These are phyloP conservation scores for Pyricularia grisea DNA, from an alignment of 2,329 filamentous ascomycete genomes.

Conservation along the genomic window DNA sequence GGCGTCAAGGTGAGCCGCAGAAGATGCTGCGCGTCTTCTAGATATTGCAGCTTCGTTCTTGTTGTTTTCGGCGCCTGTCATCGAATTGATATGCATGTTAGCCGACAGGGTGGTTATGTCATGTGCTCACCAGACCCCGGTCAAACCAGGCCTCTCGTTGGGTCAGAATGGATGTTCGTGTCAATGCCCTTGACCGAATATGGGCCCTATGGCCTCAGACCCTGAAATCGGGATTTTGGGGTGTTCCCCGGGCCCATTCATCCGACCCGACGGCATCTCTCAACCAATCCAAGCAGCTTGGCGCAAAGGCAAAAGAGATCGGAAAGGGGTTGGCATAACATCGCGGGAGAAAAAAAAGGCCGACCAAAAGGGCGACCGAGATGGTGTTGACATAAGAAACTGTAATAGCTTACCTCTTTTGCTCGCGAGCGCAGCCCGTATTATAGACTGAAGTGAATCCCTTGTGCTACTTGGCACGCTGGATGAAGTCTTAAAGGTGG, in stretches of 20 bases:
- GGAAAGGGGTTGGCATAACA: conserved; percentile 7
- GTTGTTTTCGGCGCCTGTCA: conserved; percentile 1
- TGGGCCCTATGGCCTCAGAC: not conserved
- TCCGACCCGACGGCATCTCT: not conserved
- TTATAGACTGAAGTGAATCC: conserved; percentile 65
- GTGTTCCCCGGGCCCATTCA: not conserved
- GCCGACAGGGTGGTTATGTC: not conserved
- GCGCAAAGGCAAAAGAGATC: not conserved
- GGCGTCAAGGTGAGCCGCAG: conserved; percentile 51
- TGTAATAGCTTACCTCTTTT: conserved; percentile 52
- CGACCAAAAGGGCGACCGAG: no score
- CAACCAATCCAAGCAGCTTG: not conserved
- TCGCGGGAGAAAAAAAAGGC: conserved; percentile 7
- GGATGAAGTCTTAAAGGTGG: conserved; percentile 64
- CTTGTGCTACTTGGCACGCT: conserved; percentile 63
- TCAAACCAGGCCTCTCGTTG: not conserved
- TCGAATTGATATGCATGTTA: conserved; percentile 3
- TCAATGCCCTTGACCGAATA: not conserved
- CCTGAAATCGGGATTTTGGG: not conserved
- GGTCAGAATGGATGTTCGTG: not conserved
- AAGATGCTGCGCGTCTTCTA: conserved; percentile 51
- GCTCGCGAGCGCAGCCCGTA: conserved; percentile 59
- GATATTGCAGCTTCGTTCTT: not conserved
- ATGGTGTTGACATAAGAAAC: not conserved
- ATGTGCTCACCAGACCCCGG: not conserved